Base-by-base conservation (phyloP, 495 filamentous ascomycete genomes). In the Podospora fimiseda region DNA sequence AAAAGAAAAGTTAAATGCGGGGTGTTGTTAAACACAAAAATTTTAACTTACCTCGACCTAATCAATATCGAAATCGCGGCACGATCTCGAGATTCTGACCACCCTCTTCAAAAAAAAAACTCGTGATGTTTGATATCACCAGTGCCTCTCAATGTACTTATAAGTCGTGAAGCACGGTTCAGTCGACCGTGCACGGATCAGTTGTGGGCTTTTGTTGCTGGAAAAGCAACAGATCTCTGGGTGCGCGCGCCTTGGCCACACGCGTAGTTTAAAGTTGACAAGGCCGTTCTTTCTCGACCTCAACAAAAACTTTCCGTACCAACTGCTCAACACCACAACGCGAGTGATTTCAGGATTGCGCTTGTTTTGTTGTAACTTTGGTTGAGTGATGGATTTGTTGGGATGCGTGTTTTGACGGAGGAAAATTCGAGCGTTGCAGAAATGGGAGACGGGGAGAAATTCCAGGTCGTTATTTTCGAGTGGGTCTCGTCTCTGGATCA, bases 81-180 rank as follows among this genome's bases (percentile, higher is more conserved):
- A 11, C 11, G 27, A 33, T 11, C 11, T 33, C 27, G 11, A 33
- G 11, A 33, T 11, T 33, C 11, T 11, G 6, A 33, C 5, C 27
- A 11, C 11, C 27, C 11, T 11, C 27, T 11, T 33, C 11, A 6
- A 6, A 6, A 11, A 11, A 11, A 33, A 33, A 11, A 5, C 27
- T 33, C 27, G 27, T 5, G 27, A 5, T n/a, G n/a, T 33, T 33
- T 33, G 27, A 33, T 33, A 5, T 33, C 5, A 6, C 27, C 27
- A 6, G 11, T 5, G 5, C 27, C 6, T 11, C 27, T 47, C 20
- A n/a, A 23, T 21, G 27, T 16, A 23, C 44, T 47, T 47, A 23
- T 11, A 8, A 22, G 44, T 47, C 18, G 42, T 47, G 44, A 47
- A 33, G 44, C 44, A 47, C 44, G 44, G 44, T 47, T 47, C 44